These are phyloP conservation scores for Candida coleopterorum DNA, from an alignment of 805 yeast species.

Conservation along the genomic window DNA sequence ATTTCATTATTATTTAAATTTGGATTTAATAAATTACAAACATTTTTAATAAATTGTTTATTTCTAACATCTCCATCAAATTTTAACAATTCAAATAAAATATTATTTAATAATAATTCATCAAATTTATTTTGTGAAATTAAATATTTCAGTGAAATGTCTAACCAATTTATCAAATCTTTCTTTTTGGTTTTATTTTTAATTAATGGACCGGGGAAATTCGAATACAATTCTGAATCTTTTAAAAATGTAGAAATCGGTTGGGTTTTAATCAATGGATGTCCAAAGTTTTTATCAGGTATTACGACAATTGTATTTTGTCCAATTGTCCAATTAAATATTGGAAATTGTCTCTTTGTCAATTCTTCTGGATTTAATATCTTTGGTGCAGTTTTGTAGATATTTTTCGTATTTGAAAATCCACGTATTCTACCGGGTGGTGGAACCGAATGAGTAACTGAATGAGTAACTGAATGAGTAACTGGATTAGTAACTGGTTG, in stretches of 20 bases:
- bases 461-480: not conserved
- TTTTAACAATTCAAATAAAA: conserved; percentile 23
- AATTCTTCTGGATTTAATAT: conserved; percentile 48
- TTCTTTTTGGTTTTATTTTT: conserved; percentile 55
- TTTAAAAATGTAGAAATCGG: conserved; percentile 15
- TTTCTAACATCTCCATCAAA: conserved; percentile 28
- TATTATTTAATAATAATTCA: conserved; percentile 27
- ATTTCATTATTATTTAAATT: conserved; percentile 25
- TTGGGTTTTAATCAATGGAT: conserved; percentile 29
- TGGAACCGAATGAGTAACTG: conserved; percentile 1
- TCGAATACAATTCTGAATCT: conserved; percentile 22
- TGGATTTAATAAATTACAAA: conserved; percentile 41
- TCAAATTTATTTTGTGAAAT: conserved; percentile 11
- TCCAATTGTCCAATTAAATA: conserved; percentile 57
- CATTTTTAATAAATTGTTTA: conserved; percentile 23
- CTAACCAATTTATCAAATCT: conserved; percentile 63
- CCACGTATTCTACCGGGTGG: conserved; percentile 21
- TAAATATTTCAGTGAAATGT: conserved; percentile 18
- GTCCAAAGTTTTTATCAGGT: conserved; percentile 29
- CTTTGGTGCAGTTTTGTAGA: conserved; percentile 11
- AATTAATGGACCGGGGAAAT: conserved; percentile 67
- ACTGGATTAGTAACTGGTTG: no score
- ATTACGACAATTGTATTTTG: conserved; percentile 24
- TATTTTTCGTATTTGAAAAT: conserved; percentile 17
- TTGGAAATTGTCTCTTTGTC: conserved; percentile 63